Percentiles rank a stretch among this genome's conserved stretches.
Evolutionary conservation across 2,329 filamentous ascomycete genomes (phyloP).

Genomic region (Calonectria fujianensis): DNA sequence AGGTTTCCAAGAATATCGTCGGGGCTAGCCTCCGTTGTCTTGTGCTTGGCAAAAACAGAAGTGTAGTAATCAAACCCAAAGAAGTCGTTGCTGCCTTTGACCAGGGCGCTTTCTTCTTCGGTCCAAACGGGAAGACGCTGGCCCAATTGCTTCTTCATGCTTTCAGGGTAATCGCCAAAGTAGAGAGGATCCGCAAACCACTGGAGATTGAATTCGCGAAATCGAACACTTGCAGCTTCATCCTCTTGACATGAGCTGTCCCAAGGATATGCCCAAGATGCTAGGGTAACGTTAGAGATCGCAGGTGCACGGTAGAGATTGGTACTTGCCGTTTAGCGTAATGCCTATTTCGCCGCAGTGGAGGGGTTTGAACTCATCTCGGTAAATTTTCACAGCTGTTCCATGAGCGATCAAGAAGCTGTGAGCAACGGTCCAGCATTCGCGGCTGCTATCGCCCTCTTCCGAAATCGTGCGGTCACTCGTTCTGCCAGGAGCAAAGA

Average conservation of each 20-base stretch:
- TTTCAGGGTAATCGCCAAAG: constrained; percentile 73
- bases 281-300: neutral
- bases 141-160: constrained; percentile 61
- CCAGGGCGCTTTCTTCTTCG: constrained; percentile 53
- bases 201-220: constrained; percentile 80
- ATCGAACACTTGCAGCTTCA: constrained; percentile 82
- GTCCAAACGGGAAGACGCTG: constrained; percentile 57
- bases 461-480: constrained; percentile 83
- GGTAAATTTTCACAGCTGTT: constrained; percentile 86
- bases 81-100: constrained; percentile 49
- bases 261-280: constrained; percentile 80
- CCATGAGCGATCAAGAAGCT: constrained; percentile 87
- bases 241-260: constrained; percentile 85
- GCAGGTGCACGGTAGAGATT: neutral
- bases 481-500: constrained; percentile 88
- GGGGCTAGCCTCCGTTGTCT: neutral
- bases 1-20: constrained; percentile 43
- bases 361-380: constrained; percentile 86
- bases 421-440: constrained; percentile 90
- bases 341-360: constrained; percentile 88
- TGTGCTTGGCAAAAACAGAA: constrained; percentile 42
- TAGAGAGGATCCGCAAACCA: constrained; percentile 95
- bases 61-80: constrained; percentile 50
- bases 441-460: constrained; percentile 83
- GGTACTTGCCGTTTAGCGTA: constrained; percentile 88